A percentile compares a stretch with the other conserved stretches of the same genome.
These are phyloP conservation scores for Scheffersomyces lignosus DNA, from an alignment of 805 yeast species.

Conservation along the genomic window DNA sequence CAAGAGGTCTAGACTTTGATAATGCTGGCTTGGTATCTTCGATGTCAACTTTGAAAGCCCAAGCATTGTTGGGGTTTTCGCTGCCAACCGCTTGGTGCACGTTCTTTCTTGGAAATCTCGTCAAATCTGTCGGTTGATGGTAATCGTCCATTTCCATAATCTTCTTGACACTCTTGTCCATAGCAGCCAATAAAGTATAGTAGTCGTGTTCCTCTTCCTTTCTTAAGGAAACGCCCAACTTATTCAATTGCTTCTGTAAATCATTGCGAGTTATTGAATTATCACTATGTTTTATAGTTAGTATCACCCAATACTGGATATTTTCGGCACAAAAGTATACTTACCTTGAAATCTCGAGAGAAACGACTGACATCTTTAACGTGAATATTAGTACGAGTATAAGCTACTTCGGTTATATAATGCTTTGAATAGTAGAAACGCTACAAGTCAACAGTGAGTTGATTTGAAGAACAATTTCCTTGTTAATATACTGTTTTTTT, in stretches of 20 bases:
- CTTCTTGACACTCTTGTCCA: conserved; percentile 23
- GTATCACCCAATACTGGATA: no score
- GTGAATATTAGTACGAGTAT: no score
- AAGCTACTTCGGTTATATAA: no score
- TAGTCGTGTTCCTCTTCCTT: conserved; percentile 23
- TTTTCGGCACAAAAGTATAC: no score
- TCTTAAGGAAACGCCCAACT: conserved; percentile 19
- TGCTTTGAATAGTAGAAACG: no score
- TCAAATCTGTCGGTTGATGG: conserved; percentile 17
- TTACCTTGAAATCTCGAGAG: background rate
- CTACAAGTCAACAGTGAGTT: no score
- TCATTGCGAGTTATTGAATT: background rate
- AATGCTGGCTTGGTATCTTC: conserved; percentile 35
- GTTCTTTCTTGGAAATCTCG: conserved; percentile 31
- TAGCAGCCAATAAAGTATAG: conserved; percentile 22
- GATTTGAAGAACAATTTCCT: no score
- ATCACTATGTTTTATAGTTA: no score
- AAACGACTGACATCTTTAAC: background rate
- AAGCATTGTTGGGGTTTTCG: conserved; percentile 29
- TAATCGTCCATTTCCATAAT: conserved; percentile 28
- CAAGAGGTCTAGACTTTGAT: conserved; percentile 25
- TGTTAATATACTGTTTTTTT: no score
- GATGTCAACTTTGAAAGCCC: conserved; percentile 32
- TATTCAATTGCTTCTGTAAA: background rate
- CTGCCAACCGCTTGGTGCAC: conserved; percentile 18